These are phyloP conservation scores for Cladorrhinum samala DNA, from an alignment of 495 filamentous ascomycete species.

Conservation along the genomic window DNA sequence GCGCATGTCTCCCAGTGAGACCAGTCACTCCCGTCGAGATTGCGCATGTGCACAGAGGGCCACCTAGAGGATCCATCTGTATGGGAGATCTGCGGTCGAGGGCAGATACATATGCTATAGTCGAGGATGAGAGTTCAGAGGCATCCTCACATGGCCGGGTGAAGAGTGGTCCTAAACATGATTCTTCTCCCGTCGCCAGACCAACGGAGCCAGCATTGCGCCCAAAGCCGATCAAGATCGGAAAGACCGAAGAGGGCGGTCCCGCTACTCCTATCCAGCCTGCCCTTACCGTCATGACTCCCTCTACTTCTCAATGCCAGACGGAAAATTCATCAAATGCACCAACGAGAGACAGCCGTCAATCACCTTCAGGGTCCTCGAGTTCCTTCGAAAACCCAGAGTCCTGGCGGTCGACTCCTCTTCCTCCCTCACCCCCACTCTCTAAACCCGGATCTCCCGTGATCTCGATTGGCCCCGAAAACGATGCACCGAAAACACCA, in stretches of 20 bases:
- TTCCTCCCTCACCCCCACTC: constrained; percentile 44
- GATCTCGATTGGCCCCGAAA: constrained; percentile 17
- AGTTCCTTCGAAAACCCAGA: constrained; percentile 50
- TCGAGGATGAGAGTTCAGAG: background rate
- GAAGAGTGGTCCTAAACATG: background rate
- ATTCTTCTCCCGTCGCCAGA: background rate
- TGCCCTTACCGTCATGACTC: constrained; percentile 27
- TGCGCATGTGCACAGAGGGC: constrained; percentile 13
- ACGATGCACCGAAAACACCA: constrained; percentile 21
- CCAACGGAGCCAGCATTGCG: background rate
- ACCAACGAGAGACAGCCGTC: constrained; percentile 14
- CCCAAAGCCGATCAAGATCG: constrained; percentile 8
- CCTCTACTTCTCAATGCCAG: constrained; percentile 22
- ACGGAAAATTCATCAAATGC: constrained; percentile 1
- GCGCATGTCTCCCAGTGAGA: constrained; percentile 18
- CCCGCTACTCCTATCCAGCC: constrained; percentile 32
- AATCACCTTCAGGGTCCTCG: constrained; percentile 29
- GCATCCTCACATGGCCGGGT: background rate
- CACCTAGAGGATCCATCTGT: constrained; percentile 10
- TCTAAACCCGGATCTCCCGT: constrained; percentile 36
- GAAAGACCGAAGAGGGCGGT: constrained; percentile 27
- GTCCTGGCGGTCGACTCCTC: constrained; percentile 51
- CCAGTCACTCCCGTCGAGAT: constrained; percentile 23
- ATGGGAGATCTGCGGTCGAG: constrained; percentile 4
- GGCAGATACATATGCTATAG: background rate